phyloP scores from a whole-genome alignment of 768 basidiomycete species.

The Termitomyces bulborhizus region DNA sequence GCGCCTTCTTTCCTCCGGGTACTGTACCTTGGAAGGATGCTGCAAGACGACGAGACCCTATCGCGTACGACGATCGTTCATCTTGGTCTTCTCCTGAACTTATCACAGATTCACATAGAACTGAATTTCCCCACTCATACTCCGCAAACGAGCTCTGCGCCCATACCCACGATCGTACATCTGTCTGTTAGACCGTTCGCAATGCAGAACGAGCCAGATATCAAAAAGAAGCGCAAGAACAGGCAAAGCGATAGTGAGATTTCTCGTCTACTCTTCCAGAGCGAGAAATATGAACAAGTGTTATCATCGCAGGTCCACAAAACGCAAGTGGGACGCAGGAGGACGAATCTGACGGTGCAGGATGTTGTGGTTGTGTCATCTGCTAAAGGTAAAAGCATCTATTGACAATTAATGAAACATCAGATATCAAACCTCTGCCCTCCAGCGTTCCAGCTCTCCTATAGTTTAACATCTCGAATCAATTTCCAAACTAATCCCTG shows the following conservation, averaged over 20 bases:
- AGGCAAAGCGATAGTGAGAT: constrained; percentile 23
- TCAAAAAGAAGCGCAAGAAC: constrained; percentile 49
- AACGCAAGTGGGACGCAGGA: background rate
- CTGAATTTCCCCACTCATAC: constrained; percentile 35
- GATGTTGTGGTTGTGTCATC: constrained; percentile 17
- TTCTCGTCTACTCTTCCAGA: background rate
- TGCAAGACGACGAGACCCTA: constrained; percentile 81
- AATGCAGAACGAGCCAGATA: constrained; percentile 39
- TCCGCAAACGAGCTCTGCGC: constrained; percentile 21
- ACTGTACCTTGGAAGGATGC: constrained; percentile 69
- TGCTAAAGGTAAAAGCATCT: constrained; percentile 9
- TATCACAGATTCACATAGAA: constrained; percentile 19
- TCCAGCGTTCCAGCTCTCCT: background rate
- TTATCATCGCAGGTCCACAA: background rate
- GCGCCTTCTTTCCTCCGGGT: constrained; percentile 73
- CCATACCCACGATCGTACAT: constrained; percentile 63
- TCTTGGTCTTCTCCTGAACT: constrained; percentile 1
- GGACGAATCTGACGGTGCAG: constrained; percentile 7
- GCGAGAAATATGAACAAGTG: background rate
- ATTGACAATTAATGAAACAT: background rate
- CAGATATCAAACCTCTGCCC: background rate
- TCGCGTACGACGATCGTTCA: constrained; percentile 37
- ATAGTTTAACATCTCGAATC: background rate
- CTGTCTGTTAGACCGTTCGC: constrained; percentile 62
- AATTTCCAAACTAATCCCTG: no score